Evolutionary conservation across 2,329 filamentous ascomycete genomes (phyloP).

Genomic region (Fonsecaea nubica): DNA sequence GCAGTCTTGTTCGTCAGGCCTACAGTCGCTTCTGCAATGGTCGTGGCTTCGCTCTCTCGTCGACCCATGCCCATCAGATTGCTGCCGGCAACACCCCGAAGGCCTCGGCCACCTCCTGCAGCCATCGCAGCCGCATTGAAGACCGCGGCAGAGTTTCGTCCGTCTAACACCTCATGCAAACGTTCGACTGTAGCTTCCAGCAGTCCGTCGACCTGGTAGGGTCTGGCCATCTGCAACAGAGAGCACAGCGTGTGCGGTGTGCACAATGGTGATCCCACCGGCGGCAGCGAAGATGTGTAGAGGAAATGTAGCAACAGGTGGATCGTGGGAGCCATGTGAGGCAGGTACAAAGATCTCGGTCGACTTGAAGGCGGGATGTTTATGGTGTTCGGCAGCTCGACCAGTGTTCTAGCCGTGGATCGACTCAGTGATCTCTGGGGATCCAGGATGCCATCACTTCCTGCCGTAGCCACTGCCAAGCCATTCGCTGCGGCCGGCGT

Average conservation of each 20-base stretch:
- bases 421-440: slow-evolving; percentile 38
- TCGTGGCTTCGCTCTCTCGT: slow-evolving; percentile 37
- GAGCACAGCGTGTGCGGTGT: slow-evolving; percentile 96
- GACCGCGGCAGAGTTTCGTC: slow-evolving; percentile 90
- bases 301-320: slow-evolving; percentile 90
- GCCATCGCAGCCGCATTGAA: slow-evolving; percentile 99
- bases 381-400: slow-evolving; percentile 61
- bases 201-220: slow-evolving; percentile 90
- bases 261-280: slow-evolving; percentile 76
- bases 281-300: slow-evolving; percentile 87
- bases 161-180: slow-evolving; percentile 86
- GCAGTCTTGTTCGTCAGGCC: slow-evolving; percentile 15
- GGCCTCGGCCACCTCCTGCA: slow-evolving; percentile 86
- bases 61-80: slow-evolving; percentile 53
- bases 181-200: slow-evolving; percentile 92
- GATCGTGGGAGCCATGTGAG: slow-evolving; percentile 87
- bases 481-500: slow-evolving; percentile 62
- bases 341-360: slow-evolving; percentile 87
- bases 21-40: slow-evolving; percentile 26
- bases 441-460: slow-evolving; percentile 30
- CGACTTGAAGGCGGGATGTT: slow-evolving; percentile 66
- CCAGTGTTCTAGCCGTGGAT: slow-evolving; percentile 40
- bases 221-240: slow-evolving; percentile 87
- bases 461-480: slow-evolving; percentile 13
- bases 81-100: slow-evolving; percentile 68